These are phyloP conservation scores for Aspergillus biplanus DNA, from an alignment of 495 filamentous ascomycete species.

Conservation along the genomic window DNA sequence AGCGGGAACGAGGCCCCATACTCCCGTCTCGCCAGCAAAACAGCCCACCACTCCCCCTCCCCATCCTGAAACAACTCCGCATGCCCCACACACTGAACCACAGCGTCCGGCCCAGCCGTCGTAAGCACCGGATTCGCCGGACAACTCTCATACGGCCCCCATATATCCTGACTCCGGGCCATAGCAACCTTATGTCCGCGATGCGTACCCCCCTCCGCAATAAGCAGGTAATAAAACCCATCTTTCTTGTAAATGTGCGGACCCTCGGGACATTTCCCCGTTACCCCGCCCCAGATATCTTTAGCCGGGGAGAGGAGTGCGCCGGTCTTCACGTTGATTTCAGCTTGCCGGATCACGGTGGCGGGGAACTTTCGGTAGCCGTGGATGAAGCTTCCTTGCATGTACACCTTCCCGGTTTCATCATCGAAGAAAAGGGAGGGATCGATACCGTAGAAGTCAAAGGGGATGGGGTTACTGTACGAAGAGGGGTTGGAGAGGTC, in stretches of 20 bases:
- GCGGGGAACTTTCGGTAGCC: not conserved
- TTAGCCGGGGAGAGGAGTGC: not conserved
- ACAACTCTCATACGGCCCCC: not conserved
- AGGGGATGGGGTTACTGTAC: slow-evolving; percentile 31
- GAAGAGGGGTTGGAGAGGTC: slow-evolving; percentile 4
- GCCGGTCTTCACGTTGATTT: not conserved
- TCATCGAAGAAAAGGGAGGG: slow-evolving; percentile 31
- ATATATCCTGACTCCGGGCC: not conserved
- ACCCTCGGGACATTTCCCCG: not conserved
- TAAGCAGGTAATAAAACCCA: slow-evolving; percentile 6
- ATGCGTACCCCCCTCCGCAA: slow-evolving; percentile 3
- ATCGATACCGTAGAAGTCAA: slow-evolving; percentile 35
- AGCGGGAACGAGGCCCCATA: slow-evolving; percentile 2
- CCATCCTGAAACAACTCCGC: slow-evolving; percentile 44
- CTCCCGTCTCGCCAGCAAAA: slow-evolving; percentile 37
- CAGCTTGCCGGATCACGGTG: not conserved
- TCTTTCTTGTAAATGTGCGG: slow-evolving; percentile 13
- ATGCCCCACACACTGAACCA: slow-evolving; percentile 39
- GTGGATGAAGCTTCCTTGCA: slow-evolving; percentile 24
- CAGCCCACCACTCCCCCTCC: slow-evolving; percentile 55
- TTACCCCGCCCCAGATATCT: not conserved
- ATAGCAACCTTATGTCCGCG: not conserved
- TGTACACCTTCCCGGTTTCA: slow-evolving; percentile 29
- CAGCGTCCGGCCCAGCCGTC: slow-evolving; percentile 42
- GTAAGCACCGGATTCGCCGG: slow-evolving; percentile 23